phyloP scores from a whole-genome alignment of 2,329 filamentous ascomycete genomes.

The Dothideomycetes sp. region DNA sequence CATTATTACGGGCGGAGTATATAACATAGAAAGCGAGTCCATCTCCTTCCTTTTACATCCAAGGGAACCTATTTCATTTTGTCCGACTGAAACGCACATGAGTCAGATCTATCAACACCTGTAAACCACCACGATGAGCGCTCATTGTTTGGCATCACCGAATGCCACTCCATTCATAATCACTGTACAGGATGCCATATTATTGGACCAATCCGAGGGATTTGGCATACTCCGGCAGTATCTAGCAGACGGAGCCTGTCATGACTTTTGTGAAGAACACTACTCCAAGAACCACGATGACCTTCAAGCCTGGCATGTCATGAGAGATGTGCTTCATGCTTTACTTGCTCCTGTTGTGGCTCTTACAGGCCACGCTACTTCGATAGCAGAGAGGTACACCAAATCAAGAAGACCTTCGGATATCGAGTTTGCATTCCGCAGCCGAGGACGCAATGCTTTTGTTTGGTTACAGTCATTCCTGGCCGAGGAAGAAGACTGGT shows the following conservation, averaged over 20 bases:
- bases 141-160: constrained; percentile 11
- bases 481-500: constrained; percentile 46
- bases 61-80: not conserved
- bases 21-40: too few relatives aligned
- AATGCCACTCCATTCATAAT: constrained; percentile 31
- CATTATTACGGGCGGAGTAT: too few relatives aligned
- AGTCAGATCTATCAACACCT: not conserved
- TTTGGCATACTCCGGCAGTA: constrained; percentile 33
- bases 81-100: not conserved
- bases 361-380: constrained; percentile 44
- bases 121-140: not conserved
- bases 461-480: constrained; percentile 50
- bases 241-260: constrained; percentile 27
- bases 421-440: constrained; percentile 45
- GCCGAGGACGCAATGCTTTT: constrained; percentile 45
- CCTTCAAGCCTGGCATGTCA: constrained; percentile 35
- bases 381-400: constrained; percentile 39
- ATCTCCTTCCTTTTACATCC: too few relatives aligned
- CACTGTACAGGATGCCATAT: constrained; percentile 28
- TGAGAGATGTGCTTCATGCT: constrained; percentile 49
- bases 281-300: constrained; percentile 20
- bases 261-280: constrained; percentile 34
- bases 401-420: constrained; percentile 38
- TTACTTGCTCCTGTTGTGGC: constrained; percentile 47
- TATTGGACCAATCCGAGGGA: constrained; percentile 27